Conservation (phyloP, 2,329 filamentous ascomycete genomes). For the Botrytis deweyae region DNA sequence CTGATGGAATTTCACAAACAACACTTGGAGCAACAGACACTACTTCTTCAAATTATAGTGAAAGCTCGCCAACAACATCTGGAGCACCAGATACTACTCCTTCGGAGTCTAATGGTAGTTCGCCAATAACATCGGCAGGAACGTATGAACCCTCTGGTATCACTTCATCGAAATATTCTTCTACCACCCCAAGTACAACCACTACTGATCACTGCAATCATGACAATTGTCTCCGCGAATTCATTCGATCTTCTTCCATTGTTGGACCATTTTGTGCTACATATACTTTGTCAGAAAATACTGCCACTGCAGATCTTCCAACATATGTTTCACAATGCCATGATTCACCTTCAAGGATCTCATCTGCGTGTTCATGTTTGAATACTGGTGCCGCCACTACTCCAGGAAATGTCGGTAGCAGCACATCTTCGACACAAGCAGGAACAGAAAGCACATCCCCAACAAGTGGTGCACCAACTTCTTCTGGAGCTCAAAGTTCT, state of each 20-base stretch:
- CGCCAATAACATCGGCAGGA: neutral
- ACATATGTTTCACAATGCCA: conserved; percentile 31
- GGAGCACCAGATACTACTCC: neutral
- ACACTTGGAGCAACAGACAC: neutral
- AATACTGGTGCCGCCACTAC: conserved; percentile 12
- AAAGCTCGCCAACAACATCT: neutral
- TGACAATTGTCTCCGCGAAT: conserved; percentile 34
- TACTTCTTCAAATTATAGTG: neutral
- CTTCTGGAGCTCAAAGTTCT: conserved; percentile 4
- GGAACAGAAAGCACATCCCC: neutral
- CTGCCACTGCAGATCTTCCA: conserved; percentile 30
- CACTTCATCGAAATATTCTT: neutral
- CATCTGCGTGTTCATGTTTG: conserved; percentile 34
- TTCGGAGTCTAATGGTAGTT: neutral
- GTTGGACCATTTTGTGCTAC: conserved; percentile 32
- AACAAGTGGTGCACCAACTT: neutral
- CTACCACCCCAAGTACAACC: conserved; percentile 13
- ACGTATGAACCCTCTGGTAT: conserved; percentile 13
- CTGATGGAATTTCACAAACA: neutral
- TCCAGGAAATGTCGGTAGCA: conserved; percentile 5
- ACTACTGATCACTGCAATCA: conserved; percentile 28
- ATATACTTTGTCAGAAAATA: conserved; percentile 30
- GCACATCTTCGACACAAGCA: neutral
- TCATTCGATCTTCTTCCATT: conserved; percentile 26
- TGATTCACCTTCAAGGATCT: conserved; percentile 29